Conservation (phyloP, 169 alveolate genomes). For the Neospora caninum region DNA sequence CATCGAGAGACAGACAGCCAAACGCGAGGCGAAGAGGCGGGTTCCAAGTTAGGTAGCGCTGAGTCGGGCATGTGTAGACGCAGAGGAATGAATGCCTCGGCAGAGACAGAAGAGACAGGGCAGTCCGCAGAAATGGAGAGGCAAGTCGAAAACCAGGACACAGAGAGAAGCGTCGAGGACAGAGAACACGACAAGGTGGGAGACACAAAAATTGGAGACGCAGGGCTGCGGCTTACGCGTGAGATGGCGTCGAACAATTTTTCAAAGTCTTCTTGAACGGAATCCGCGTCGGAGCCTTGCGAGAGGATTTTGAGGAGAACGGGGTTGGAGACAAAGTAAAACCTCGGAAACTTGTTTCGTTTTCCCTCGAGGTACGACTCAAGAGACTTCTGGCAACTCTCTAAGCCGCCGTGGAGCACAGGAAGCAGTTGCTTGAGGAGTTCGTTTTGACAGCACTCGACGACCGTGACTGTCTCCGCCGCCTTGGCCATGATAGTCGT, state of each 20-base stretch:
- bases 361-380: conserved; percentile 96
- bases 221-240: conserved; percentile 75
- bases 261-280: conserved; percentile 94
- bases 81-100: too few relatives aligned
- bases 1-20: too few relatives aligned
- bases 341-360: conserved; percentile 97
- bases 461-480: conserved; percentile 92
- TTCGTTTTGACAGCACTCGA: conserved; percentile 94
- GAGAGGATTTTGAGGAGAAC: conserved; percentile 94
- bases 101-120: too few relatives aligned
- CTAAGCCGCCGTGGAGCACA: conserved; percentile 90
- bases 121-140: too few relatives aligned
- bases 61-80: too few relatives aligned
- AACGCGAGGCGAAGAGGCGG: too few relatives aligned
- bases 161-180: too few relatives aligned
- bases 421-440: conserved; percentile 94
- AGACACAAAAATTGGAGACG: too few relatives aligned
- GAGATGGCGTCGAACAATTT: conserved; percentile 95
- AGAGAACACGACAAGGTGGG: too few relatives aligned
- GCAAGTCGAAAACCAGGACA: too few relatives aligned
- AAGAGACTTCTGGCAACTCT: conserved; percentile 94
- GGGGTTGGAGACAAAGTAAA: conserved; percentile 95
- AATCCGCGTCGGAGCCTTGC: conserved; percentile 95
- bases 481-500: conserved; percentile 95
- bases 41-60: too few relatives aligned